These are phyloP conservation scores for Panicum virgatum DNA, from an alignment of 202 grass and related monocot species.

Conservation along the genomic window DNA sequence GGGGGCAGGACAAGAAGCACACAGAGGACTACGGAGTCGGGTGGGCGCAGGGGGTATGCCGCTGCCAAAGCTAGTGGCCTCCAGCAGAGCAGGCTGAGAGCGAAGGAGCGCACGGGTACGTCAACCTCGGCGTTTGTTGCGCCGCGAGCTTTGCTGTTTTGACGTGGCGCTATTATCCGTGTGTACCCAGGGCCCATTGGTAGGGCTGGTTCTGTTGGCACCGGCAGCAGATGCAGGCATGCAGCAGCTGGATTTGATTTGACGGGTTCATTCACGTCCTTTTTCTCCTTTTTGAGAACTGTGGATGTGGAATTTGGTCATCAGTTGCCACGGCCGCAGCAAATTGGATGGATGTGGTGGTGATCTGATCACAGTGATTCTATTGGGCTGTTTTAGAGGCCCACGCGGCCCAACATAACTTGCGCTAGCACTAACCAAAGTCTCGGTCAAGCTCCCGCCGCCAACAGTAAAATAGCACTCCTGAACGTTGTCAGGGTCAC, in stretches of 20 bases:
- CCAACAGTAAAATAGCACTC: too few relatives aligned
- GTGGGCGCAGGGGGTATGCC: neutral
- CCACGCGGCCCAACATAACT: too few relatives aligned
- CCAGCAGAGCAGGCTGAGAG: constrained; percentile 35
- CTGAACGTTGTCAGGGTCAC: too few relatives aligned
- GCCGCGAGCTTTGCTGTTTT: neutral
- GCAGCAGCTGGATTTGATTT: neutral
- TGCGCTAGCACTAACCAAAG: too few relatives aligned
- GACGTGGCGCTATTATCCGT: constrained; percentile 25
- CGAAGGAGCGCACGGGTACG: neutral
- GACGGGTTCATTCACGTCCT: neutral
- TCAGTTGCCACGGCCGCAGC: neutral
- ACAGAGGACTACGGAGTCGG: constrained; percentile 18
- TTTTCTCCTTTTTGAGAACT: neutral
- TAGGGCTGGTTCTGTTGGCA: neutral
- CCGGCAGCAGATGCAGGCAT: neutral
- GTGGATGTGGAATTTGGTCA: neutral
- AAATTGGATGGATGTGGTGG: neutral
- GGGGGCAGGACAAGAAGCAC: neutral
- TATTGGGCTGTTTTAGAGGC: too few relatives aligned
- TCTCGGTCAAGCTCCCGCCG: too few relatives aligned
- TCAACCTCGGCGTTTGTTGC: neutral
- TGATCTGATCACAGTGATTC: neutral
- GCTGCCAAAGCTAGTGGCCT: constrained; percentile 12
- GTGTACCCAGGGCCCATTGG: neutral